phyloP scores from a whole-genome alignment of 768 basidiomycete species.

The Amanita rubescens region DNA sequence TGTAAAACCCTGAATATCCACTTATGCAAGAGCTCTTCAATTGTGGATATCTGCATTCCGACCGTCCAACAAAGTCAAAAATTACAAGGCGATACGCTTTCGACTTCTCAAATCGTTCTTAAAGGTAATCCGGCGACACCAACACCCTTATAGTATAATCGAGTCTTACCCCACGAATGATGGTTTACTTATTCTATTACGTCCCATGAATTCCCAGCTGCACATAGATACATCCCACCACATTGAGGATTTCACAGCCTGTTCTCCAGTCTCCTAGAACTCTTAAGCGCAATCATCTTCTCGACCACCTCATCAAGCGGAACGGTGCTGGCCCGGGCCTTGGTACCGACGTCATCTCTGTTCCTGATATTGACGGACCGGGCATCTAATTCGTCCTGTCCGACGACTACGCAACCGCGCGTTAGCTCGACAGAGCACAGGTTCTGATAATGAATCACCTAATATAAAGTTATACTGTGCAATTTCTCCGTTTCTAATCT shows the following conservation, averaged over 20 bases:
- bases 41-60: neutral
- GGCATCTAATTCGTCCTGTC: constrained; percentile 82
- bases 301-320: constrained; percentile 62
- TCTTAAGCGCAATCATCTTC: constrained; percentile 71
- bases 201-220: neutral
- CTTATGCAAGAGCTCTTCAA: neutral
- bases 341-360: constrained; percentile 86
- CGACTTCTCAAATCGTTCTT: neutral
- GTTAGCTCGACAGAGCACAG: neutral
- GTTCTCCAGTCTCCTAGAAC: constrained; percentile 33
- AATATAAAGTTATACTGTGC: constrained; percentile 98
- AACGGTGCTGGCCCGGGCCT: constrained; percentile 70
- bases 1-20: neutral
- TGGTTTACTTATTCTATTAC: neutral
- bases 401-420: constrained; percentile 60
- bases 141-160: neutral
- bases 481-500: constrained; percentile 94
- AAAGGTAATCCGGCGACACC: neutral
- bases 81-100: neutral
- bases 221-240: constrained; percentile 1
- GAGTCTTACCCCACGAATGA: neutral
- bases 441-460: constrained; percentile 46
- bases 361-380: constrained; percentile 93
- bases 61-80: neutral
- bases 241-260: constrained; percentile 21